phyloP scores from a whole-genome alignment of 257 asterid genomes.

The Solanum verrucosum region DNA sequence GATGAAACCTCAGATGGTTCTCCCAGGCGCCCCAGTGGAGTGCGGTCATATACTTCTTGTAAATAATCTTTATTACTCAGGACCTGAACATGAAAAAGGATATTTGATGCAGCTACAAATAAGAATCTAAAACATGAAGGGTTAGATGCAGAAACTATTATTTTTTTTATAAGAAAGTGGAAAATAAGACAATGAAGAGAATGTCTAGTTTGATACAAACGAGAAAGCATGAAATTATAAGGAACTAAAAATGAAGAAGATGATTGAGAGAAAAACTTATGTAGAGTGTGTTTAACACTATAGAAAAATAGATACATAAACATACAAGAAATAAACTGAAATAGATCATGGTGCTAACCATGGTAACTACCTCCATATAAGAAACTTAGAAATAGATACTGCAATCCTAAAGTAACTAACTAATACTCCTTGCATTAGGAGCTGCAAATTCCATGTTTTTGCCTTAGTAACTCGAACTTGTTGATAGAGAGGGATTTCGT shows the following conservation, averaged over 20 bases:
- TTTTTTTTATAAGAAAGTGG: too few species aligned
- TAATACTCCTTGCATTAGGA: not conserved
- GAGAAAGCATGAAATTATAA: not conserved
- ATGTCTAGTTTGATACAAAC: not conserved
- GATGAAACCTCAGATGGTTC: slow-evolving; percentile 64
- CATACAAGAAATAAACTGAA: not conserved
- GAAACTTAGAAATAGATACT: not conserved
- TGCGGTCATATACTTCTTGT: slow-evolving; percentile 41
- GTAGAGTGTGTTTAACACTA: not conserved
- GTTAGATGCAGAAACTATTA: not conserved
- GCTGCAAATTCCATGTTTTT: too few species aligned
- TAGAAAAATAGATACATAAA: not conserved
- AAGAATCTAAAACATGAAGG: not conserved
- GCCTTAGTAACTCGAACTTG: too few species aligned
- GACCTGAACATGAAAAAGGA: slow-evolving; percentile 18
- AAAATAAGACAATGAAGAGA: not conserved
- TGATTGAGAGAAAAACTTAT: not conserved
- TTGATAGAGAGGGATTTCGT: too few species aligned
- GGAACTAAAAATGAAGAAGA: not conserved
- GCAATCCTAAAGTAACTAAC: not conserved
- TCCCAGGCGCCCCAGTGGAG: slow-evolving; percentile 62
- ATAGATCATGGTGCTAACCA: not conserved
- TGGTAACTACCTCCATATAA: not conserved
- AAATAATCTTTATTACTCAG: slow-evolving; percentile 39
- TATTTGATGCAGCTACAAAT: not conserved